These are phyloP conservation scores for Hortiboletus campestris DNA, from an alignment of 768 basidiomycete species.

Conservation along the genomic window DNA sequence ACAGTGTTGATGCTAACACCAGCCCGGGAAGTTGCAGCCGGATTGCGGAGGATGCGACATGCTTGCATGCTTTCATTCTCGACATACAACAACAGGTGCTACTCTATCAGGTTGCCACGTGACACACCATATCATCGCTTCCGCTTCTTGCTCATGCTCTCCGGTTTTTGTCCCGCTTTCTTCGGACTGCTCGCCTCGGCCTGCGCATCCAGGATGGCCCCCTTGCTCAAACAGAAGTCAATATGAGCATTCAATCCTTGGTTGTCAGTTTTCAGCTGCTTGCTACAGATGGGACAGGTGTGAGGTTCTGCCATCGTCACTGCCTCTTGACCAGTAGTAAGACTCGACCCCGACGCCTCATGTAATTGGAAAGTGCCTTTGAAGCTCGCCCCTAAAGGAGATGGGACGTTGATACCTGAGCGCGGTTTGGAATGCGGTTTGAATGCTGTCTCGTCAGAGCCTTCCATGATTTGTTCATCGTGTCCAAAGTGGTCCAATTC, in stretches of 20 bases:
- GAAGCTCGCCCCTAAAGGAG: background rate
- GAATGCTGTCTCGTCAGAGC: background rate
- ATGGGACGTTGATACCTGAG: background rate
- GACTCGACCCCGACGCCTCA: slow-evolving; percentile 17
- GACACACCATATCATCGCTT: slow-evolving; percentile 15
- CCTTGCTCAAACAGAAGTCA: slow-evolving; percentile 83
- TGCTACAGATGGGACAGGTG: slow-evolving; percentile 72
- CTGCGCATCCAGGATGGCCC: slow-evolving; percentile 73
- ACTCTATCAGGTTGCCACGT: slow-evolving; percentile 14
- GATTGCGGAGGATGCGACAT: slow-evolving; percentile 21
- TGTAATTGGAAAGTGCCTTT: background rate
- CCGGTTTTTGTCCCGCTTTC: slow-evolving; percentile 7
- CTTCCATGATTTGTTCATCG: slow-evolving; percentile 10
- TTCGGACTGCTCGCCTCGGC: slow-evolving; percentile 23
- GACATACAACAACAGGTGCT: background rate
- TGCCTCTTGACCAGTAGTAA: slow-evolving; percentile 15
- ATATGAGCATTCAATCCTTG: slow-evolving; percentile 81
- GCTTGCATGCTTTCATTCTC: slow-evolving; percentile 23
- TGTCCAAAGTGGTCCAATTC: slow-evolving; percentile 19
- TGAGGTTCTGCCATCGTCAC: slow-evolving; percentile 23
- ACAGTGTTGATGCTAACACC: background rate
- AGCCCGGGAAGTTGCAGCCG: slow-evolving; percentile 1
- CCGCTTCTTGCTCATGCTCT: slow-evolving; percentile 14
- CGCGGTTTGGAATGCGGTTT: slow-evolving; percentile 14
- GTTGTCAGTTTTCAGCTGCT: slow-evolving; percentile 66